Evolutionary conservation across 305 asterid species (phyloP), one percentile per base, ranked within the genome.

Genomic region (Fraxinus paxiana): DNA sequence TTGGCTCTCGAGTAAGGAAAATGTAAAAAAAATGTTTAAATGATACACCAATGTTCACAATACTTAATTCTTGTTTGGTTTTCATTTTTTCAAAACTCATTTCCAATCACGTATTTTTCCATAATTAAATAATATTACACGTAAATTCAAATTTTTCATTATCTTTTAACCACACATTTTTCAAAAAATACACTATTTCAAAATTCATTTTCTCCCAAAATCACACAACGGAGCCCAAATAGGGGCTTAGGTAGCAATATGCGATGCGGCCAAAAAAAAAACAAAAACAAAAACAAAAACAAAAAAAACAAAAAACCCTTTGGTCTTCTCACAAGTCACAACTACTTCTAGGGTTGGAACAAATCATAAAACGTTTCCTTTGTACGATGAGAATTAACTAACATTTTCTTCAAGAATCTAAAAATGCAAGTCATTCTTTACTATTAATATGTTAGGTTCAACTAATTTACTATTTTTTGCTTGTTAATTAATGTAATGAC

Each of bases 401-500:
- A 51, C n/a, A 51, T 51, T 51, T n/a, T 51, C 59, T 51, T 51
- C 8, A 51, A n/a, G 8, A 51, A 51, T 4, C 22, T n/a, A 51
- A 51, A 48, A 51, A 51, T 51, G 22, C 1, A 51, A 17, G 63
- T n/a, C 24, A n/a, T 51, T 51, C 63, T 51, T 17, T n/a, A 6
- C 1, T 59, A 61, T 61, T 22, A 2, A 10, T 22, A 10, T 15
- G 59, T 24, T 24, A 65, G 73, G 33, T 22, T 26, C 73, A n/a
- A 65, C 7, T 65, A 2, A 82, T 82, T 61, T 30, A 51, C 38
- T 61, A 56, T 13, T 38, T 67, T 69, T 9, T 18, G 59, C 81
- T 31, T 79, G 54, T 67, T 6, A 31, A 67, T 73, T 69, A 72
- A 70, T 24, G 77, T 74, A 34, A 43, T 30, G 79, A 73, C 61